Evolutionary conservation across 2,329 filamentous ascomycete genomes (phyloP).

Genomic region (Colletotrichum cordylinicola): DNA sequence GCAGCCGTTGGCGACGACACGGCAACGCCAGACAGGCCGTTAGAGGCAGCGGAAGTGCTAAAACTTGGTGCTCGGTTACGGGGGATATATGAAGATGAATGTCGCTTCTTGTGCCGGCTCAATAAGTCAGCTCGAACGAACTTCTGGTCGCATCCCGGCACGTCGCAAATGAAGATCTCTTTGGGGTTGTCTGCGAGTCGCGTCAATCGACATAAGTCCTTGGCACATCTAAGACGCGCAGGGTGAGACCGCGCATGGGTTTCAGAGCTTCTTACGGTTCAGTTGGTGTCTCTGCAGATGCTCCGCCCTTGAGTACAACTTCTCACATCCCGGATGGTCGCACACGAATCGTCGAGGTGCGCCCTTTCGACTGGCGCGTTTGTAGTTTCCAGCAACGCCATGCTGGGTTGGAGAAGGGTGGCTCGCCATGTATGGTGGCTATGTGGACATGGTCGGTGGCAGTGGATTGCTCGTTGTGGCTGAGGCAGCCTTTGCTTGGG

Average conservation of each 20-base stretch:
- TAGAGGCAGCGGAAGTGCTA: constrained; percentile 35
- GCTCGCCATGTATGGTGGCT: constrained; percentile 3
- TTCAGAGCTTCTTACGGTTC: constrained; percentile 59
- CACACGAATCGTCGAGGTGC: constrained; percentile 64
- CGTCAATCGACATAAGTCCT: not conserved
- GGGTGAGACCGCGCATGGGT: not conserved
- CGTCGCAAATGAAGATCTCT: constrained; percentile 80
- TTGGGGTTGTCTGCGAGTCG: constrained; percentile 71
- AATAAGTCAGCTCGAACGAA: constrained; percentile 83
- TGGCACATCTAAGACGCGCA: not conserved
- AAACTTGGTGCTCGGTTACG: constrained; percentile 58
- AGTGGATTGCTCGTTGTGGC: not conserved
- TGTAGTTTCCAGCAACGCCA: constrained; percentile 39
- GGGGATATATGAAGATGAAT: constrained; percentile 60
- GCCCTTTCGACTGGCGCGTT: constrained; percentile 57
- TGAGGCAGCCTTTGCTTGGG: not conserved
- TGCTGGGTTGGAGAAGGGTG: constrained; percentile 2
- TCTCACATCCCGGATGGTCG: constrained; percentile 74
- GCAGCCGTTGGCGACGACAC: constrained; percentile 25
- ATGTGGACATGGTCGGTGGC: not conserved
- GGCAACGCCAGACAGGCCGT: not conserved
- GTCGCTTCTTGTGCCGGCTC: constrained; percentile 70
- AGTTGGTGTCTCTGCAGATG: constrained; percentile 83
- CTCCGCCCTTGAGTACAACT: constrained; percentile 81
- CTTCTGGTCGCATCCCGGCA: constrained; percentile 74